phyloP scores from a whole-genome alignment of 139 green algal genomes.

The Ettlia oleoabundans region DNA sequence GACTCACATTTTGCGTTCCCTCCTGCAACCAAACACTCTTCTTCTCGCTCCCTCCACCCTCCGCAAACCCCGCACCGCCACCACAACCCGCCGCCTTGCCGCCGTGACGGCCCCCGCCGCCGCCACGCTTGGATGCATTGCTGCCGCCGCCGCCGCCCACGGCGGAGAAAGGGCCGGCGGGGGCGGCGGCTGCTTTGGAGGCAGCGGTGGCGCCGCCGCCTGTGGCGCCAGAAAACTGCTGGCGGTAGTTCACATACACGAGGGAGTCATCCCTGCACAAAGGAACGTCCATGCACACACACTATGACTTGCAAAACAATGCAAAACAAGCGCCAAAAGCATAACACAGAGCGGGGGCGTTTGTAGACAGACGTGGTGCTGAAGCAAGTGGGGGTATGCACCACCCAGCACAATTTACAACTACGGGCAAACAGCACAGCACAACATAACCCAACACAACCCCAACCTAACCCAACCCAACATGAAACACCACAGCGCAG shows the following conservation, averaged over 20 bases:
- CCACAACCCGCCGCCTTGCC: too few species aligned
- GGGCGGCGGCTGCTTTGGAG: not conserved
- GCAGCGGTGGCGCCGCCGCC: constrained; percentile 17
- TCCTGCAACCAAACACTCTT: not conserved
- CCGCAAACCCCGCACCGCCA: not conserved
- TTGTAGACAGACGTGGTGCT: too few species aligned
- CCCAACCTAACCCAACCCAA: too few species aligned
- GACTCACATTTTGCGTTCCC: too few species aligned
- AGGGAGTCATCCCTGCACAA: not conserved
- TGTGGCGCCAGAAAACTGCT: constrained; percentile 10
- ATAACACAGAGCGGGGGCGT: too few species aligned
- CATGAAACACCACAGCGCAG: too few species aligned
- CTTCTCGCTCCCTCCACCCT: not conserved
- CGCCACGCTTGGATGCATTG: constrained; percentile 1
- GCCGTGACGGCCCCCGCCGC: not conserved
- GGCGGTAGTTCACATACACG: constrained; percentile 12
- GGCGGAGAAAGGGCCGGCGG: not conserved
- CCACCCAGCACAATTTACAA: too few species aligned
- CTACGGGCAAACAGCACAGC: too few species aligned
- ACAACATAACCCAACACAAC: too few species aligned
- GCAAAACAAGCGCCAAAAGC: not conserved
- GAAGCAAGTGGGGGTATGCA: too few species aligned
- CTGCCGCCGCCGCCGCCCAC: constrained; percentile 6
- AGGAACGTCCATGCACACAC: not conserved
- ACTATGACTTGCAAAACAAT: not conserved